A percentile compares a stretch with the other conserved stretches of the same genome.
phyloP scores from a whole-genome alignment of 805 yeast species.

The Candida chauliodis region DNA sequence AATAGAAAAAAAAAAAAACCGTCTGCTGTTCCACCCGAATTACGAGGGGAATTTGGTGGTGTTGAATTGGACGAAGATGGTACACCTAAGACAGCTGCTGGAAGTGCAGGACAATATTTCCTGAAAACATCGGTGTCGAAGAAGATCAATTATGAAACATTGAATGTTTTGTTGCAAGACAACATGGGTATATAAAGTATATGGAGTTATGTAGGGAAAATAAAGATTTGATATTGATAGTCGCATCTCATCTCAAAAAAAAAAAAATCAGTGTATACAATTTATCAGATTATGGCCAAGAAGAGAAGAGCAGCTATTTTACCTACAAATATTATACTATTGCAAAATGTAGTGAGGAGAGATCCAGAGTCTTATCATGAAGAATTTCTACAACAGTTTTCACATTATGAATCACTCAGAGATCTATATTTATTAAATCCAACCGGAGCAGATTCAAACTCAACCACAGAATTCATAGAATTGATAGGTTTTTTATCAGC shows the following conservation, averaged over 20 bases:
- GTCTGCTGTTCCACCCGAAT: constrained; percentile 12
- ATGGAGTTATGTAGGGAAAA: too few species aligned
- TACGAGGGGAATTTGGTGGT: constrained; percentile 24
- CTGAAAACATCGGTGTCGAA: constrained; percentile 74
- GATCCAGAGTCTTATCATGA: constrained; percentile 94
- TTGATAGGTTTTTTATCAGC: constrained; percentile 89
- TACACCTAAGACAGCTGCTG: constrained; percentile 61
- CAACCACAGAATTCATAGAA: constrained; percentile 68
- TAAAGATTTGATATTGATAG: too few species aligned
- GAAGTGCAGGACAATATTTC: constrained; percentile 73
- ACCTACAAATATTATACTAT: constrained; percentile 85
- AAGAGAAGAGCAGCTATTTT: constrained; percentile 87
- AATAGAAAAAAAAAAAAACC: constrained; percentile 33
- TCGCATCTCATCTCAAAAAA: constrained; percentile 7
- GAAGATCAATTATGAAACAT: constrained; percentile 85
- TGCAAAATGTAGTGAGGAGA: constrained; percentile 89
- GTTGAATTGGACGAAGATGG: constrained; percentile 43
- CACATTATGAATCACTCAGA: constrained; percentile 87
- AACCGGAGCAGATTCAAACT: constrained; percentile 48
- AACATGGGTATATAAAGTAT: too few species aligned
- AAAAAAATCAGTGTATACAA: too few species aligned
- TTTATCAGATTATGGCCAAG: constrained; percentile 70
- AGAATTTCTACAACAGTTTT: constrained; percentile 87
- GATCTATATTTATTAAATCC: constrained; percentile 83
- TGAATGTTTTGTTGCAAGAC: constrained; percentile 46